phyloP scores from a whole-genome alignment of 179 eudicot species.

The Corrigiola litoralis region DNA sequence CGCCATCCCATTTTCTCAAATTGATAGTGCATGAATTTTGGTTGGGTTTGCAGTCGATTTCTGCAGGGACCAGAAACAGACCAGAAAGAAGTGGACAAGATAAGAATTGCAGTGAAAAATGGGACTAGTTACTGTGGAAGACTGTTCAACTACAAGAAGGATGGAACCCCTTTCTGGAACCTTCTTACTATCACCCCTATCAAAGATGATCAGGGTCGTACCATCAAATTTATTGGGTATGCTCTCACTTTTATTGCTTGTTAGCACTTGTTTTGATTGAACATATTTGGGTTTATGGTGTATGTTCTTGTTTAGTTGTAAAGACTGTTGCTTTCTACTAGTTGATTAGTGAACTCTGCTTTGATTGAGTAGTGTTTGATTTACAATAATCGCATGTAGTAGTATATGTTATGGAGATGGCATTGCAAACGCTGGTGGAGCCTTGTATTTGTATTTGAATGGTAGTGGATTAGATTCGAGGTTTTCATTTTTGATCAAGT shows the following conservation, averaged over 20 bases:
- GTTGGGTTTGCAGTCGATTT: slow-evolving; percentile 65
- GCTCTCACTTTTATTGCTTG: not conserved
- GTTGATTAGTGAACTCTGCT: not conserved
- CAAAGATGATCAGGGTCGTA: slow-evolving; percentile 68
- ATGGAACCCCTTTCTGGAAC: slow-evolving; percentile 98
- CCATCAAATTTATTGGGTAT: slow-evolving; percentile 94
- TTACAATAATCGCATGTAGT: not conserved
- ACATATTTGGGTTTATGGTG: not conserved
- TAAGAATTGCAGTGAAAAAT: slow-evolving; percentile 58
- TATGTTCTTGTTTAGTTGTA: not conserved
- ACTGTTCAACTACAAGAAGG: slow-evolving; percentile 81
- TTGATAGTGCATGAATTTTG: not conserved
- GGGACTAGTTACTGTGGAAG: slow-evolving; percentile 94
- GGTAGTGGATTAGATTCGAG: not conserved
- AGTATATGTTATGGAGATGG: not conserved
- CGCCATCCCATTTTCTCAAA: no score
- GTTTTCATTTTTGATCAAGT: not conserved
- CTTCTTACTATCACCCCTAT: slow-evolving; percentile 91
- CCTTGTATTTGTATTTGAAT: not conserved
- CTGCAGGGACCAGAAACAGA: slow-evolving; percentile 91
- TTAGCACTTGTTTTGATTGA: not conserved
- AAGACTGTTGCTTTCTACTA: not conserved
- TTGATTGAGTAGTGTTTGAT: not conserved
- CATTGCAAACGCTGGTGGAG: not conserved
- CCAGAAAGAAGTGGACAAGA: slow-evolving; percentile 76